Base-by-base conservation (phyloP, 495 filamentous ascomycete genomes). In the Podospora pseudoanserina region DNA sequence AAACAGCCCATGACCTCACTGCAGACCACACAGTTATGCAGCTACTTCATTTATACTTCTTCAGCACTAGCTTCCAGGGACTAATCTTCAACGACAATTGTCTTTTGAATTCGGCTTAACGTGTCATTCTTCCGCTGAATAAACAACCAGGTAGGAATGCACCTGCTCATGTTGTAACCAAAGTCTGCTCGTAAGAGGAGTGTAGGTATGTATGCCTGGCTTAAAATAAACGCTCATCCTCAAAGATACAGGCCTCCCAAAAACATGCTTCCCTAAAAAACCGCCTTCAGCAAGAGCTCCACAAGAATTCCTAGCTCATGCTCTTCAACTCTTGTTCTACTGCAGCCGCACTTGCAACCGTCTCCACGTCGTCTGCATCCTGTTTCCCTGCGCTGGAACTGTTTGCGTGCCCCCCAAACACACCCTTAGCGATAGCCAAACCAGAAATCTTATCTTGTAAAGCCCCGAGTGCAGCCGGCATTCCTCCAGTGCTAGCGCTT, bases 371-470 rank as follows among this genome's bases (percentile, higher is more conserved):
- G 5, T 68, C 68, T 23, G 32, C 53, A 11, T 63, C 64, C 20
- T 57, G 57, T 53, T 68, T 70, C 39, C 66, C 67, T 34, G 68
- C 70, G 53, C 60, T 64, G 7, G 65, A 59, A 39, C 60, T 66
- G 3, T 59, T 49, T 58, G 55, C 54, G 23, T 30, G 57, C n/a
- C 70, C 68, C 39, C 73, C 73, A 66, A 78, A 74, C 20, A 78
- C 66, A 18, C 68, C 69, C 49, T 74, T 76, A 18, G 79, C 76
- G 53, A 85, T 77, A n/a, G 79, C 77, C 19, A 87, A 64, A 1
- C 79, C 79, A 0, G 79, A 75, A 30, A 87, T 81, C 39, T 82
- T 82, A 20, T 85, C 85, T 58, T 80, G 76, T 16, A 87, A 65
- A 2, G 75, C 74, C 0, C 80, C 76, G 65, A 84, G 74, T 0